Percentiles rank a stretch among this genome's conserved stretches.
Conservation (phyloP, 140 eudicot species). For the Ambrosia hybrid region DNA sequence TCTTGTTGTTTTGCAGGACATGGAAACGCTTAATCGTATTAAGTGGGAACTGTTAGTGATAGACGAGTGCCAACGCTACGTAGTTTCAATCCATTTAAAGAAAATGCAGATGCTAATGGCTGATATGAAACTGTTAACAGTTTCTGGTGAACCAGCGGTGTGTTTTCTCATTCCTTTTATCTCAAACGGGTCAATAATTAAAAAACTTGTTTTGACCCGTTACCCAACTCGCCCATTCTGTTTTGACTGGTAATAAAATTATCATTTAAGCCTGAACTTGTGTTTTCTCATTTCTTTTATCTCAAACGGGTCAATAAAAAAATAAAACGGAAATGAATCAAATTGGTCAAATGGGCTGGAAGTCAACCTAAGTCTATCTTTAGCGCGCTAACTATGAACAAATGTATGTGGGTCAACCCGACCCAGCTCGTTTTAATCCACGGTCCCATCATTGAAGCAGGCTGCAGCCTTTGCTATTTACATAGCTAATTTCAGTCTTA, state of each 20-base stretch:
- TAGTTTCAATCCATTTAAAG: slow-evolving; percentile 9
- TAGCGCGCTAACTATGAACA: not conserved
- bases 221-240: not conserved
- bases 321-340: not conserved
- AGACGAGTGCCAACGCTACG: slow-evolving; percentile 44
- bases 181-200: not conserved
- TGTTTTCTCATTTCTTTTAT: too few relatives aligned
- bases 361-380: not conserved
- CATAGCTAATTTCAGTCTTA: slow-evolving; percentile 2
- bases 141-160: slow-evolving; percentile 32
- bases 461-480: not conserved
- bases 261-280: too few relatives aligned
- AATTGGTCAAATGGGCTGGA: not conserved
- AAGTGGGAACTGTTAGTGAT: slow-evolving; percentile 45
- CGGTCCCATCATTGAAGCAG: not conserved
- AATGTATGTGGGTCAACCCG: not conserved
- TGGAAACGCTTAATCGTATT: slow-evolving; percentile 27
- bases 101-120: slow-evolving; percentile 28
- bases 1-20: slow-evolving; percentile 28
- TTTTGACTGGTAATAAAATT: too few relatives aligned
- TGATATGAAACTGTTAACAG: slow-evolving; percentile 42
- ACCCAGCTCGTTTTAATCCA: not conserved
- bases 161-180: slow-evolving; percentile 5
- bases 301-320: not conserved
- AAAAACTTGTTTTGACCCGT: not conserved